phyloP scores from a whole-genome alignment of 2,329 filamentous ascomycete genomes.

The Moelleriella libera region DNA sequence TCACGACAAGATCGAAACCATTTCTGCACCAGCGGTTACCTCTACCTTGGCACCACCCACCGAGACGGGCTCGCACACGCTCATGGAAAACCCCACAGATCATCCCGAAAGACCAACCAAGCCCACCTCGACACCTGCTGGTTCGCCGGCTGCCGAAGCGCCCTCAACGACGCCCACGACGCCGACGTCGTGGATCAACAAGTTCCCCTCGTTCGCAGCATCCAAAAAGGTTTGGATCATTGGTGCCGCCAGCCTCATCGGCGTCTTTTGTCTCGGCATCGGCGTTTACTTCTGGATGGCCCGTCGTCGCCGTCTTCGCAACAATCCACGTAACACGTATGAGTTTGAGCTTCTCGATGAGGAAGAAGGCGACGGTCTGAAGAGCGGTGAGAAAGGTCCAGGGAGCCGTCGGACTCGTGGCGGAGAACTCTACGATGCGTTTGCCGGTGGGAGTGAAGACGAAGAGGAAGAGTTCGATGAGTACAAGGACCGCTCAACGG shows the following conservation, averaged over 20 bases:
- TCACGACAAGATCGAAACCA: conserved; percentile 44
- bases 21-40: too few species aligned
- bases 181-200: conserved; percentile 62
- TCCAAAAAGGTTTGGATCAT: conserved; percentile 91
- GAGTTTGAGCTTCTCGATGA: conserved; percentile 90
- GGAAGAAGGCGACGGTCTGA: conserved; percentile 51
- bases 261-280: conserved; percentile 67
- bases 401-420: conserved; percentile 45
- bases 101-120: conserved; percentile 52
- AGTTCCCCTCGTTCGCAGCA: conserved; percentile 81
- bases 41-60: conserved; percentile 18
- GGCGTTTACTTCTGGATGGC: conserved; percentile 73
- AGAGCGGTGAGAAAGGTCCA: conserved; percentile 28
- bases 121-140: conserved; percentile 8
- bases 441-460: conserved; percentile 73
- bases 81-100: conserved; percentile 36
- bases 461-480: conserved; percentile 29
- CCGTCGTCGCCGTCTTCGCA: conserved; percentile 60
- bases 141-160: neutral
- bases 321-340: conserved; percentile 67
- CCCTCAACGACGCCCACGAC: conserved; percentile 8
- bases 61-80: conserved; percentile 24
- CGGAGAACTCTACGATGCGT: conserved; percentile 92
- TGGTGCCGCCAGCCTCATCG: conserved; percentile 70
- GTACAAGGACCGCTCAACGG: conserved; percentile 24